Evolutionary conservation across 306 rosid genomes (phyloP).

Genomic region (Betula pendula): DNA sequence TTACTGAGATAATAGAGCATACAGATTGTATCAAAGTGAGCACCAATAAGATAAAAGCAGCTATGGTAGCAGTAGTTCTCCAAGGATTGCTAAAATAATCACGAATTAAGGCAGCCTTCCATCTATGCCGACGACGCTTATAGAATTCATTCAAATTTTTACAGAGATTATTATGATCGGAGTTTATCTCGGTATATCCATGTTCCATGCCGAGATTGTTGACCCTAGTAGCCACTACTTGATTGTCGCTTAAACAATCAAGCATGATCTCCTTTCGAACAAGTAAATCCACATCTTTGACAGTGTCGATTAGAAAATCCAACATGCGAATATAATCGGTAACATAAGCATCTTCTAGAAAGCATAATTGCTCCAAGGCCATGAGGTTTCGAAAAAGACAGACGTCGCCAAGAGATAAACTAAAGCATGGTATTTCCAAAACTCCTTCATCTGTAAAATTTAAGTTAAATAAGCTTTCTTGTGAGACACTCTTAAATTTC

Average conservation of each 20-base stretch:
- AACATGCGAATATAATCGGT: background rate
- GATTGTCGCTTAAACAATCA: slow-evolving; percentile 26
- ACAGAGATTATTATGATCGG: background rate
- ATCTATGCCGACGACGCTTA: slow-evolving; percentile 5
- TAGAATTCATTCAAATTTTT: slow-evolving; percentile 22
- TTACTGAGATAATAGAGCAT: background rate
- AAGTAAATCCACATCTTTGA: slow-evolving; percentile 19
- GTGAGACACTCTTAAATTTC: background rate
- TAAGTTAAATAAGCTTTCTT: background rate
- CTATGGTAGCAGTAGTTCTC: slow-evolving; percentile 18
- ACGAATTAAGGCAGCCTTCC: slow-evolving; percentile 24
- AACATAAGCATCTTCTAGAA: background rate
- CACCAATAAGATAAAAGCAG: slow-evolving; percentile 27
- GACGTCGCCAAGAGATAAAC: too few relatives aligned
- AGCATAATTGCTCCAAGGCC: slow-evolving; percentile 8
- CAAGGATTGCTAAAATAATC: slow-evolving; percentile 39
- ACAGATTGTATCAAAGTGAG: slow-evolving; percentile 27
- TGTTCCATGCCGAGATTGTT: slow-evolving; percentile 28
- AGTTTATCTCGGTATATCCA: background rate
- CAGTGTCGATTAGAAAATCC: background rate
- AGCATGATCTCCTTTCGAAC: slow-evolving; percentile 25
- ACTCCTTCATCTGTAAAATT: background rate
- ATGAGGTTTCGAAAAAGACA: background rate
- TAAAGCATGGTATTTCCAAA: background rate
- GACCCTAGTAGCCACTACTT: slow-evolving; percentile 24